Evolutionary conservation across 768 basidiomycete species (phyloP), one percentile per base, ranked within the genome.

Genomic region (Leccinum imitatum): DNA sequence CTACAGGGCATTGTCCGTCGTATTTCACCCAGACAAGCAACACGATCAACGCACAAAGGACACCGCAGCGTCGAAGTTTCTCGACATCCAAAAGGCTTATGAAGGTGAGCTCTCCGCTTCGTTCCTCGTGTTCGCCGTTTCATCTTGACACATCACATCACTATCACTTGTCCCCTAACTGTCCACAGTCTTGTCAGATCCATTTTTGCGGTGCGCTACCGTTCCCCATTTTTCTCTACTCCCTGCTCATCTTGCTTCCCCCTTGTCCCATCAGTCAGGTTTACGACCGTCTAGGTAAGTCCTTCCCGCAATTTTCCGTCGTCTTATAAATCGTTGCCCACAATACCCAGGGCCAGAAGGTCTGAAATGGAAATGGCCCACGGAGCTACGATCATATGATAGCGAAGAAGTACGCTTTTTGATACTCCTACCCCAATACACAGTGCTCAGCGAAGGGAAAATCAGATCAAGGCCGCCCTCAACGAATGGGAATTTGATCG

Each of bases 1-100:
- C 37, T 90, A 93, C 71, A 79, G 83, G 46, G 70, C 83, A 6
- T 73, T 94, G 27, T 93, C 92, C 4, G 80, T 93, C 30, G 75
- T 88, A 19, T 92, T 90, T 63, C 93, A 96, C 65, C 93, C 93
- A 1, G 93, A 96, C 80, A 89, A 87, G 69, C 90, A 93, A 60
- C 80, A 78, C 21, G 83, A 85, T 67, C 81, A 83, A 55, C 71
- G 71, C 17, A 73, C 79, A 60, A 85, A 83, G 67, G 79, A 75
- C 53, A 79, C 83, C 1, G 91, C 93, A 1, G 82, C 85, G 25
- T 78, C 80, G 33, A 82, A 82, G 53, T 93, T 94, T 63, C 79
- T 88, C 17, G 84, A 87, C 70, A 81, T 95, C 21, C 90, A 93
- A 63, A 87, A 87, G 63, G 91, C 93, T 13, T 93, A 93, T 70